Evolutionary conservation across 805 yeast species (phyloP), one percentile per base, ranked within the genome.

Genomic region (Torulaspora maleeae): DNA sequence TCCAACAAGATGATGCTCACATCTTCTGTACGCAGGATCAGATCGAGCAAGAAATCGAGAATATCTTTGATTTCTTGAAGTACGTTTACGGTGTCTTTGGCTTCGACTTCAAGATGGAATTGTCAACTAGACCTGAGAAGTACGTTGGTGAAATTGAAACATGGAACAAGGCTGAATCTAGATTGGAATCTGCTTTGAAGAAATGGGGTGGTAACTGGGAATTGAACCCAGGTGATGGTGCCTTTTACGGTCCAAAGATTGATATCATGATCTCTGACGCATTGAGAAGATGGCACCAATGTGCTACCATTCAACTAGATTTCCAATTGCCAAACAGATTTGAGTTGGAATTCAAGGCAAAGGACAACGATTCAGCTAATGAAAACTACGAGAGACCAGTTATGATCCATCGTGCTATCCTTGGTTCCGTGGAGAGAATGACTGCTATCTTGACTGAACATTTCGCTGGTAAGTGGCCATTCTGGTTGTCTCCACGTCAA

Each of bases 401-500:
- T 45, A 93, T 93, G 98, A 91, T 93, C 64, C 99, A 93, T 76
- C 86, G 99, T 73, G 99, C 99, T 55, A 88, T 93, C 56, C 79
- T 91, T 65, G 99, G 99, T 57, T 87, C 96, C 37, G 95, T 93
- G 50, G 99, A 93, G 77, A 86, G 99, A 78, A 90, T 93, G 98
- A 86, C 96, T 52, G 99, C 97, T 52, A 91, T 93, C 59, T 80
- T 93, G 69, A 90, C 95, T 48, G 99, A 93, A 72, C 99, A 93
- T 74, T 93, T 77, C 72, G 96, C 90, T 65, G 99, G 99, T 63
- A 93, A 89, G 69, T 93, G 99, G 99, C 99, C 99, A 63, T 87
- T 93, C 78, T 93, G 99, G 99, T 77, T 93, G 66, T 90, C 98
- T n/a, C 99, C 99, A 63, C 85, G 99, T 75, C 99, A 93, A 74